Percentiles rank a stretch among this genome's conserved stretches.
Conservation (phyloP, 2,329 filamentous ascomycete genomes). For the Rugonectria rugulosa region DNA sequence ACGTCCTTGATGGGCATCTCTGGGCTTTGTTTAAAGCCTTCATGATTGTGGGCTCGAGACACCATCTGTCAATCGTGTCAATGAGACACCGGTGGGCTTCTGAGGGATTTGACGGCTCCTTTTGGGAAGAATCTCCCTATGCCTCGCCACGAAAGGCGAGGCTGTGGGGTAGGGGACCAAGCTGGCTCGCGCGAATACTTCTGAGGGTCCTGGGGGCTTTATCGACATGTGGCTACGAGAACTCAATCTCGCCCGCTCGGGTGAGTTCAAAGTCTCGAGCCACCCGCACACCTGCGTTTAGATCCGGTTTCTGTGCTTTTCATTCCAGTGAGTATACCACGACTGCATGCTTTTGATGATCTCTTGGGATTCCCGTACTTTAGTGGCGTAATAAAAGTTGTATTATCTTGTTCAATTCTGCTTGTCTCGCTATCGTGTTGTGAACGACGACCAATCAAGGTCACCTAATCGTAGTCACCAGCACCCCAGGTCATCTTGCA, state of each 20-base stretch:
- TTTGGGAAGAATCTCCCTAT: constrained; percentile 40
- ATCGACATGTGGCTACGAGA: constrained; percentile 31
- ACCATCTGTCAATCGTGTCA: constrained; percentile 32
- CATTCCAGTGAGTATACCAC: constrained; percentile 40
- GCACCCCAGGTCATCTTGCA: too few species aligned
- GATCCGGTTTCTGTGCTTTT: constrained; percentile 27
- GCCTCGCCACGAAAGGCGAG: constrained; percentile 15
- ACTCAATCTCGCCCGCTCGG: constrained; percentile 1
- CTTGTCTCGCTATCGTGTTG: too few species aligned
- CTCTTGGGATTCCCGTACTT: constrained; percentile 20
- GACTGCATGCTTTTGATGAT: constrained; percentile 34
- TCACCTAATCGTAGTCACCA: too few species aligned
- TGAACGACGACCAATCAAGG: too few species aligned
- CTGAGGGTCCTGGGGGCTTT: constrained; percentile 50
- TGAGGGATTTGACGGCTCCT: constrained; percentile 50
- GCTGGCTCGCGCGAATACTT: constrained; percentile 46
- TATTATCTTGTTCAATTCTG: constrained; percentile 26
- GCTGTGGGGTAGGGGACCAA: constrained; percentile 41
- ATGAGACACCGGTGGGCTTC: constrained; percentile 46
- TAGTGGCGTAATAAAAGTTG: constrained; percentile 42
- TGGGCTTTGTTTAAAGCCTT: too few species aligned
- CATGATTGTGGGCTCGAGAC: constrained; percentile 42
- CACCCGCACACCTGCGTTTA: constrained; percentile 26
- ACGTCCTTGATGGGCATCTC: constrained; percentile 20
- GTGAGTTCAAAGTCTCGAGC: constrained; percentile 11